A percentile compares a stretch with the other conserved stretches of the same genome.
Conservation (phyloP, 1,284 basidiomycete species). For the Filobasidium uniguttulatum region DNA sequence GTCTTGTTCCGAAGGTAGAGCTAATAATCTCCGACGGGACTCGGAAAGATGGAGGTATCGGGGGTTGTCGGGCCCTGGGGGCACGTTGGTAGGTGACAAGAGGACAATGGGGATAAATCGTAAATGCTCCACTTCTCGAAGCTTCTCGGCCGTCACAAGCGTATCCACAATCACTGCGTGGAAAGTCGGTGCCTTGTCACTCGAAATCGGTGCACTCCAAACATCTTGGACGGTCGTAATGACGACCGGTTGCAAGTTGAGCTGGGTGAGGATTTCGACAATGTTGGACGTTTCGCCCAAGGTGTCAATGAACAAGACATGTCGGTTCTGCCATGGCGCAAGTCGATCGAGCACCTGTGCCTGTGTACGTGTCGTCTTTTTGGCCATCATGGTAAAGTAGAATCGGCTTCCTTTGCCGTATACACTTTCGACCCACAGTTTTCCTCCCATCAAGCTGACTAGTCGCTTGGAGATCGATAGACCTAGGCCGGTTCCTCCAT, state of each 20-base stretch:
- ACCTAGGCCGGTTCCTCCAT: conserved; percentile 26
- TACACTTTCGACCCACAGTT: conserved; percentile 80
- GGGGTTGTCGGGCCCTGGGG: conserved; percentile 1
- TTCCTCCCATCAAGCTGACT: conserved; percentile 93
- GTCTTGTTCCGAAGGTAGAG: conserved; percentile 26
- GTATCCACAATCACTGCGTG: conserved; percentile 83
- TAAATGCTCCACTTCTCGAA: conserved; percentile 85
- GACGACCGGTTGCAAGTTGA: conserved; percentile 69
- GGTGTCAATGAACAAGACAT: conserved; percentile 79
- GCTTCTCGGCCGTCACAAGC: conserved; percentile 62
- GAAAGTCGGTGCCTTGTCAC: conserved; percentile 51
- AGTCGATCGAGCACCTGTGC: conserved; percentile 62
- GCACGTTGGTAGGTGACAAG: conserved; percentile 49
- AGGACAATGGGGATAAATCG: conserved; percentile 94
- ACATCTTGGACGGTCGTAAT: conserved; percentile 67
- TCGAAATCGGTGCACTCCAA: conserved; percentile 42
- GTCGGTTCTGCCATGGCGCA: conserved; percentile 55
- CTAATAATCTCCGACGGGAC: conserved; percentile 27
- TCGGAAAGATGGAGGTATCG: conserved; percentile 29
- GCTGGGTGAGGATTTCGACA: conserved; percentile 59
- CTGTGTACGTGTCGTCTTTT: conserved; percentile 39
- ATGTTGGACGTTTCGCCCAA: conserved; percentile 64
- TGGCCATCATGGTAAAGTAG: conserved; percentile 77
- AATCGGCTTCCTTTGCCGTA: conserved; percentile 80
- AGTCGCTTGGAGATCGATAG: conserved; percentile 75